Conservation (phyloP, 2,329 filamentous ascomycete species). For the Colletotrichum godetiae region DNA sequence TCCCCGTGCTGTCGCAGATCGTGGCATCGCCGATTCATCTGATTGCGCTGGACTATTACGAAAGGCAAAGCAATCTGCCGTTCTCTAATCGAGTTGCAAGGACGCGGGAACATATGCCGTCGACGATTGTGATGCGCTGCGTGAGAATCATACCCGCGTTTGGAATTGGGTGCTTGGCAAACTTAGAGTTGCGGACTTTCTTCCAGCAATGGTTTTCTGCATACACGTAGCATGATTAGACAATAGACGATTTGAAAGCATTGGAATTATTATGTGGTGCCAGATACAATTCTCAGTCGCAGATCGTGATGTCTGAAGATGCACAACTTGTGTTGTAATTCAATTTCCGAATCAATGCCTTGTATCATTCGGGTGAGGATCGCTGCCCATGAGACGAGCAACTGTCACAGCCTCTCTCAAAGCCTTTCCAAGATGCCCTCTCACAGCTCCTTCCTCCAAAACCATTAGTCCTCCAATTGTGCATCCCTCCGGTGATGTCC, state of each 20-base stretch:
- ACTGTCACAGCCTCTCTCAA: constrained; percentile 60
- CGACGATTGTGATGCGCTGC: constrained; percentile 43
- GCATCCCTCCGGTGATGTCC: constrained; percentile 69
- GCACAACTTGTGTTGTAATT: too few species aligned
- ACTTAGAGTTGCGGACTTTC: constrained; percentile 36
- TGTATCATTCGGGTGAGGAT: constrained; percentile 54
- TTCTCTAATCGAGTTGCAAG: constrained; percentile 38
- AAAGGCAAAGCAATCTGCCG: constrained; percentile 38
- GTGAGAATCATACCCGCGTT: constrained; percentile 46
- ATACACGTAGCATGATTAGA: background rate
- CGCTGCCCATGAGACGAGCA: constrained; percentile 53
- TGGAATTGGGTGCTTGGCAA: constrained; percentile 44
- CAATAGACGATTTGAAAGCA: too few species aligned
- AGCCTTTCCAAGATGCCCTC: constrained; percentile 54
- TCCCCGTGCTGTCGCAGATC: constrained; percentile 45
- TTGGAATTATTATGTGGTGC: too few species aligned
- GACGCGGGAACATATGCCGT: constrained; percentile 39
- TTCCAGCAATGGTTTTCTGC: background rate
- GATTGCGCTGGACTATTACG: constrained; percentile 36
- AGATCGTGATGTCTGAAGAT: too few species aligned
- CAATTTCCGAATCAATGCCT: background rate
- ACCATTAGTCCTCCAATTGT: constrained; percentile 69
- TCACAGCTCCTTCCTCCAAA: constrained; percentile 67
- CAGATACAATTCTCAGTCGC: too few species aligned
- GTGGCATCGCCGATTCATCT: constrained; percentile 45